phyloP scores from a whole-genome alignment of 352 stramenopile genomes.

The Globisporangium carolinianum region DNA sequence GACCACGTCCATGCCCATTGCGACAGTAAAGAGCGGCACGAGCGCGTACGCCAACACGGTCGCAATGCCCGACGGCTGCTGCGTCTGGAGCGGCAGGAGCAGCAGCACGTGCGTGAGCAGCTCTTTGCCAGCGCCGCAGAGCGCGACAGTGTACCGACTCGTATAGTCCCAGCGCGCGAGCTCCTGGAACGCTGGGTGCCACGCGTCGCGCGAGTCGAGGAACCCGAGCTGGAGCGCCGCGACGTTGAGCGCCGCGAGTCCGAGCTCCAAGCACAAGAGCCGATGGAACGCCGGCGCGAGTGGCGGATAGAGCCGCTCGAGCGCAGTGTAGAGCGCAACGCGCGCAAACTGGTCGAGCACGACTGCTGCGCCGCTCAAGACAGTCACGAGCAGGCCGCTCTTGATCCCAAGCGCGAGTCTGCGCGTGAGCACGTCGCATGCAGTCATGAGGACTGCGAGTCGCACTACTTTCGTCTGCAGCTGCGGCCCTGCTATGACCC shows the following conservation, averaged over 20 bases:
- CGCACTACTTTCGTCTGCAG: conserved; percentile 35
- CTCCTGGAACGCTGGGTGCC: conserved; percentile 60
- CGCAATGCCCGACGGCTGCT: conserved; percentile 16
- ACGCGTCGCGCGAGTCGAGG: conserved; percentile 47
- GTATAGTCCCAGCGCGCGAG: conserved; percentile 49
- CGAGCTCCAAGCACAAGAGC: conserved; percentile 52
- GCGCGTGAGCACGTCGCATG: conserved; percentile 51
- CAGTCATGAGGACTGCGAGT: conserved; percentile 44
- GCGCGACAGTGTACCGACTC: conserved; percentile 29
- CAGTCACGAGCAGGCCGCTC: conserved; percentile 61
- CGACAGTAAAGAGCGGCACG: conserved; percentile 50
- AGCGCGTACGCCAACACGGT: conserved; percentile 37
- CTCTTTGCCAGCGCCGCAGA: conserved; percentile 51
- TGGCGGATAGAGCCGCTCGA: conserved; percentile 46
- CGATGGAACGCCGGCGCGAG: conserved; percentile 29
- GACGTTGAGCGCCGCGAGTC: conserved; percentile 43
- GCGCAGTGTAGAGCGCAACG: conserved; percentile 47
- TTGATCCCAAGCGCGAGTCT: conserved; percentile 64
- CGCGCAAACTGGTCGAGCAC: conserved; percentile 60
- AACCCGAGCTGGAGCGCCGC: conserved; percentile 47
- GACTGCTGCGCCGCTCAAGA: conserved; percentile 62
- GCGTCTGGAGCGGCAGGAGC: conserved; percentile 34
- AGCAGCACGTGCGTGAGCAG: conserved; percentile 56
- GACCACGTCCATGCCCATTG: conserved; percentile 49
- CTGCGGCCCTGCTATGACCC: not conserved